Percentiles rank a stretch among this genome's conserved stretches.
Evolutionary conservation across 306 rosid genomes (phyloP).

Genomic region (Cucurbita maxima): DNA sequence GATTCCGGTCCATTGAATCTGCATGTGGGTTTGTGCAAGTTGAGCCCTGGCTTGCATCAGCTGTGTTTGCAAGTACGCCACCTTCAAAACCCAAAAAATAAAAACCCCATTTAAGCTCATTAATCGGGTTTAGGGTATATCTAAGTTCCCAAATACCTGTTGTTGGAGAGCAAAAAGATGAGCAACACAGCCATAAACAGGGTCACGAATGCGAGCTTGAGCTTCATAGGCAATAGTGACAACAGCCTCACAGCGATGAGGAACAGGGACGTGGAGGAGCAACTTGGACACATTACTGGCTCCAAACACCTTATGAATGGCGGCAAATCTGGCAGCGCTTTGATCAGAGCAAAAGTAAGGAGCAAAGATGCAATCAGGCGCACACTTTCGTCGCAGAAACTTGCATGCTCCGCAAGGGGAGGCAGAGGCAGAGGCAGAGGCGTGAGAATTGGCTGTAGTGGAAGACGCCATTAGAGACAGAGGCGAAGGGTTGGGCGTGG

Average conservation of each 20-base stretch:
- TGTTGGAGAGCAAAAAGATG: constrained; percentile 93
- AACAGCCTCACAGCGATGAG: constrained; percentile 84
- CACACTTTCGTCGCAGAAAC: constrained; percentile 80
- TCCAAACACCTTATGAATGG: constrained; percentile 90
- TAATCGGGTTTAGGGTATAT: too few relatives aligned
- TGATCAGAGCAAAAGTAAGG: constrained; percentile 87
- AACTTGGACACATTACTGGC: constrained; percentile 89
- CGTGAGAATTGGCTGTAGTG: neutral
- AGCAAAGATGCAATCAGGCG: constrained; percentile 74
- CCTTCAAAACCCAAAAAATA: constrained; percentile 20
- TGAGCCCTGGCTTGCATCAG: constrained; percentile 73
- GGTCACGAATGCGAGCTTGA: constrained; percentile 83
- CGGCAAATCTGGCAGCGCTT: constrained; percentile 85
- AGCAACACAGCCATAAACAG: constrained; percentile 92
- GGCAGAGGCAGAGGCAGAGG: neutral
- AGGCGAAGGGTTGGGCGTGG: constrained; percentile 29
- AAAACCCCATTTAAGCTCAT: neutral
- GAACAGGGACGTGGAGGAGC: constrained; percentile 61
- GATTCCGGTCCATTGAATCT: constrained; percentile 35
- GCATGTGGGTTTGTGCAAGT: constrained; percentile 42
- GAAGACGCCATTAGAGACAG: constrained; percentile 12
- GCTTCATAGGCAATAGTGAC: constrained; percentile 92
- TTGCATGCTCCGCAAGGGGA: constrained; percentile 98
- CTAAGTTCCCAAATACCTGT: constrained; percentile 28
- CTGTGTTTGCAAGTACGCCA: constrained; percentile 85